These are phyloP conservation scores for Mrakia hoshinonis DNA, from an alignment of 768 basidiomycete species.

Conservation along the genomic window DNA sequence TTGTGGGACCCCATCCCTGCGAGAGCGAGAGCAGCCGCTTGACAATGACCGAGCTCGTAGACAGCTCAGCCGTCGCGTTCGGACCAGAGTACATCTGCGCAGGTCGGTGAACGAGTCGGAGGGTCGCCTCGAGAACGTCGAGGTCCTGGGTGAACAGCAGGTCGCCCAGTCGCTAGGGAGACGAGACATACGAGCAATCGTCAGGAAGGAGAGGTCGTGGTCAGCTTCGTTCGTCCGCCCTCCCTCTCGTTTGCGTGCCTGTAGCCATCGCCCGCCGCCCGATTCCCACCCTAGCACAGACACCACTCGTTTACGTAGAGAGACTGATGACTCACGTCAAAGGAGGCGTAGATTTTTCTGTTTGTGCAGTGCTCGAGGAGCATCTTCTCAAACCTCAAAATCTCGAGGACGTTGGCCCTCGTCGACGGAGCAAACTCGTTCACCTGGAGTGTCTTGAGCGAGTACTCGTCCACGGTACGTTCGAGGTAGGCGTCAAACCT, in stretches of 20 bases:
- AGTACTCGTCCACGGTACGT: constrained; percentile 70
- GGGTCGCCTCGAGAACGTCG: constrained; percentile 70
- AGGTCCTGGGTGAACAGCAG: constrained; percentile 81
- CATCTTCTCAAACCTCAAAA: constrained; percentile 79
- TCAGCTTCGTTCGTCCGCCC: background rate
- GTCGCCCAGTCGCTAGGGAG: constrained; percentile 69
- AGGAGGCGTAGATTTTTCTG: constrained; percentile 88
- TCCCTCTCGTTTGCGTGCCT: background rate
- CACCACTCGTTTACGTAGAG: background rate
- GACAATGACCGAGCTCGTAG: constrained; percentile 57
- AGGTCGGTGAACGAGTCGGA: constrained; percentile 81
- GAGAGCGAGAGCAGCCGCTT: constrained; percentile 72
- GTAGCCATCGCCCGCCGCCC: background rate
- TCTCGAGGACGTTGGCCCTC: constrained; percentile 66
- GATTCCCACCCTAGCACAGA: too few species aligned
- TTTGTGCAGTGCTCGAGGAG: constrained; percentile 96
- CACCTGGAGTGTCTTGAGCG: constrained; percentile 69
- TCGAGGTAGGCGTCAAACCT: constrained; percentile 86
- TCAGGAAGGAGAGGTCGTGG: constrained; percentile 9
- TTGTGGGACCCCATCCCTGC: constrained; percentile 68
- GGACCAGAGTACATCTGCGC: constrained; percentile 90
- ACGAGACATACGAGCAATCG: background rate
- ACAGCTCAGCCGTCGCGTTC: constrained; percentile 64
- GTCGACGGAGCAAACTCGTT: constrained; percentile 65
- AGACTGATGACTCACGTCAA: constrained; percentile 64